Evolutionary conservation across 2,329 filamentous ascomycete species (phyloP).

Genomic region (Aspergillus niger): DNA sequence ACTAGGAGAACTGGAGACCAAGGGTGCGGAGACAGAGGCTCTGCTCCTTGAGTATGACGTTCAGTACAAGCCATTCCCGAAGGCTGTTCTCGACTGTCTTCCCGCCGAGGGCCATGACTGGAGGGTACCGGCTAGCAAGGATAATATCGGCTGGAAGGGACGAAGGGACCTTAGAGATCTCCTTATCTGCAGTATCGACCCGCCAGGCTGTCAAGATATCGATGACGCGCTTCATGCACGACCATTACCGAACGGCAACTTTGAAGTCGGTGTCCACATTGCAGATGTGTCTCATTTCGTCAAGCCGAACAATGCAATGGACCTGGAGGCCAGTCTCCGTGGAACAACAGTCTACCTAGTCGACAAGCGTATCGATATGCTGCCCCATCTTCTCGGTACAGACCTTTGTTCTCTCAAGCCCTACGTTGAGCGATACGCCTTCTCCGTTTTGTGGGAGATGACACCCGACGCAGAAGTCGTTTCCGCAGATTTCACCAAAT

Average conservation of each 20-base stretch:
- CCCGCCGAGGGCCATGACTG: slow-evolving; percentile 90
- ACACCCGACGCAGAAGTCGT: slow-evolving; percentile 82
- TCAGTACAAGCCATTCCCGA: slow-evolving; percentile 95
- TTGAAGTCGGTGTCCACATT: slow-evolving; percentile 95
- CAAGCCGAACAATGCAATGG: slow-evolving; percentile 96
- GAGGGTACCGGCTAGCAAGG: slow-evolving; percentile 78
- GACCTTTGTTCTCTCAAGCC: slow-evolving; percentile 96
- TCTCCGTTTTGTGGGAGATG: slow-evolving; percentile 87
- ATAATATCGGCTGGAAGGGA: slow-evolving; percentile 84
- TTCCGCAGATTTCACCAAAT: slow-evolving; percentile 88
- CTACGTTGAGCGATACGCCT: slow-evolving; percentile 91
- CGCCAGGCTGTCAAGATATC: slow-evolving; percentile 94
- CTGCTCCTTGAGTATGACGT: slow-evolving; percentile 94
- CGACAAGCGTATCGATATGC: slow-evolving; percentile 99
- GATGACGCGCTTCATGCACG: slow-evolving; percentile 93
- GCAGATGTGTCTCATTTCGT: slow-evolving; percentile 99
- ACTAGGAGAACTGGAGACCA: slow-evolving; percentile 89
- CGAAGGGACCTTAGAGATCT: slow-evolving; percentile 81
- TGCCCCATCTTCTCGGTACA: slow-evolving; percentile 92
- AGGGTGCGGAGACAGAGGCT: slow-evolving; percentile 96
- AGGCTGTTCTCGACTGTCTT: slow-evolving; percentile 90
- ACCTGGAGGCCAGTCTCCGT: slow-evolving; percentile 87
- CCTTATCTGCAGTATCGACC: slow-evolving; percentile 96
- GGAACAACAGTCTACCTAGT: slow-evolving; percentile 97
- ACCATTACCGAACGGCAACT: slow-evolving; percentile 85